Evolutionary conservation across 2,329 filamentous ascomycete species (phyloP).

Genomic region (Colletotrichum spinosum): DNA sequence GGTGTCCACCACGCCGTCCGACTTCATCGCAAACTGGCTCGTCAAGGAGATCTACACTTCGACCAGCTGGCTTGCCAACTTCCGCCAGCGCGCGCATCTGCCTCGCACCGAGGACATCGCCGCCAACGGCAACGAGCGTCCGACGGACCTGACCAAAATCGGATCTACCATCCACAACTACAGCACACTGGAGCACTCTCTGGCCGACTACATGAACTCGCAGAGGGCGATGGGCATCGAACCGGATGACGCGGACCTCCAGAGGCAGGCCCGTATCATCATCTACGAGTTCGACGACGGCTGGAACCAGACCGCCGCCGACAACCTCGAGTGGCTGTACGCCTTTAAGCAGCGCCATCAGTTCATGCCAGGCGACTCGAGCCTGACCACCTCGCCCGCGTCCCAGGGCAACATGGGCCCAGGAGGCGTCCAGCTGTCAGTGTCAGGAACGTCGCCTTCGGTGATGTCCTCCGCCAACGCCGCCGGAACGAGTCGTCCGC

Average conservation of each 20-base stretch:
- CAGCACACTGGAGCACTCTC: constrained; percentile 65
- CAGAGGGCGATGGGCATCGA: constrained; percentile 59
- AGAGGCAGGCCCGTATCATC: constrained; percentile 68
- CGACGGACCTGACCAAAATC: constrained; percentile 65
- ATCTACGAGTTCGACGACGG: constrained; percentile 72
- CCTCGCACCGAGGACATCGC: constrained; percentile 67
- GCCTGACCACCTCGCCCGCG: constrained; percentile 16
- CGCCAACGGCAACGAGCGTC: constrained; percentile 57
- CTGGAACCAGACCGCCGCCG: constrained; percentile 73
- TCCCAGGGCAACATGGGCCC: constrained; percentile 8
- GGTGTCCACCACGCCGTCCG: constrained; percentile 60
- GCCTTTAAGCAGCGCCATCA: constrained; percentile 63
- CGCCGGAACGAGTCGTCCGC: neutral
- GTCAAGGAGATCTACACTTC: constrained; percentile 63
- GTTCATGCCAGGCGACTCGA: constrained; percentile 7
- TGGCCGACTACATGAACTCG: constrained; percentile 62
- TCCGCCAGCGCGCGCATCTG: constrained; percentile 67
- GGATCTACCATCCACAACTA: constrained; percentile 72
- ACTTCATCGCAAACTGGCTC: constrained; percentile 66
- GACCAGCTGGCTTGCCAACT: constrained; percentile 66
- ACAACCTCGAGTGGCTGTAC: constrained; percentile 65
- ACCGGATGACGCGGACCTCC: constrained; percentile 65
- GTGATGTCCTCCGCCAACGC: neutral
- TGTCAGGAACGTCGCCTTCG: constrained; percentile 15
- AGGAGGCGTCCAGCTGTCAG: constrained; percentile 1